Percentiles rank a stretch among this genome's conserved stretches.
Evolutionary conservation across 257 asterid genomes (phyloP).

Genomic region (Nicotiana tomentosiformis): DNA sequence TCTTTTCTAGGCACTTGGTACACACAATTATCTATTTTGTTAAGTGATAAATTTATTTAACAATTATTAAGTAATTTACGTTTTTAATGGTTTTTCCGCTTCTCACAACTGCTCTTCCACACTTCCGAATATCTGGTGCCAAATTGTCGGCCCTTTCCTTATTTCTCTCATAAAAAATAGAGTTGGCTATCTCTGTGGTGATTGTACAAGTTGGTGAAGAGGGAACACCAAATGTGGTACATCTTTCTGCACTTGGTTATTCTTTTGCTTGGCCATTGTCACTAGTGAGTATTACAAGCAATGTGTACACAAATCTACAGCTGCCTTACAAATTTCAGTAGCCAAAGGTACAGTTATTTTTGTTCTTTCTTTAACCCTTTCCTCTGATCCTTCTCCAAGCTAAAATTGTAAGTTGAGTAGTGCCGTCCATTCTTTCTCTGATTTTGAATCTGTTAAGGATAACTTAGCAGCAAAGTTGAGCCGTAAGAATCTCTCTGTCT

Average conservation of each 20-base stretch:
- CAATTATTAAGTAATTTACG: no score
- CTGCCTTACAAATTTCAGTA: neutral
- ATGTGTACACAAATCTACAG: neutral
- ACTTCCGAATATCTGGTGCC: no score
- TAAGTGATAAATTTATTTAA: no score
- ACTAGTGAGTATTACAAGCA: neutral
- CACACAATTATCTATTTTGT: no score
- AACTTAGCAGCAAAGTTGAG: neutral
- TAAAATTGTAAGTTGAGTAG: neutral
- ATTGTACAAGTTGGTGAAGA: neutral
- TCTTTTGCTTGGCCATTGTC: neutral
- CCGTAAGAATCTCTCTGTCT: neutral
- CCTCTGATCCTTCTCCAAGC: neutral
- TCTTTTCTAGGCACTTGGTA: no score
- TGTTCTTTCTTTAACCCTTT: neutral
- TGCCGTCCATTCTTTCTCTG: neutral
- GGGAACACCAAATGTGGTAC: neutral
- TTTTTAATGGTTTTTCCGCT: no score
- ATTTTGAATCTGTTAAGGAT: neutral
- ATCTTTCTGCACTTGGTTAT: no score
- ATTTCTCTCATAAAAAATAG: no score
- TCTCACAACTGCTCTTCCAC: no score
- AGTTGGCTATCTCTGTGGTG: neutral
- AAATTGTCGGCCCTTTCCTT: no score
- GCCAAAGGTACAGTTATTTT: neutral